Evolutionary conservation across 116 monocot species (phyloP).

Genomic region (Posidonia oceanica): DNA sequence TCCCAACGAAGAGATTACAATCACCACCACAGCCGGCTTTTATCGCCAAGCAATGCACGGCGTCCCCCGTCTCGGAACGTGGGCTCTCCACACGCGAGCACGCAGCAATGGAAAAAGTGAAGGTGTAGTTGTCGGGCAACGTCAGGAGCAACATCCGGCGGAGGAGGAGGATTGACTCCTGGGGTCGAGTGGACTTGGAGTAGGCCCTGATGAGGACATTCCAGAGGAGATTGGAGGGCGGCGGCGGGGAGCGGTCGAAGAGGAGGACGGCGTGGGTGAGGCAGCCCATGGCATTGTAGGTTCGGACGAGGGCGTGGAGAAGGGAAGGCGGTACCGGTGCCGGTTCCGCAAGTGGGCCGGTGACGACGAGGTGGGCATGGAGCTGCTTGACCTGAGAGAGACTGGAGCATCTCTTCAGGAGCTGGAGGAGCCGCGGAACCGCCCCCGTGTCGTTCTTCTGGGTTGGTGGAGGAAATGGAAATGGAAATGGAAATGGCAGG

Average conservation of each 20-base stretch:
- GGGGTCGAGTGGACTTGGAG: conserved; percentile 13
- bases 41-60: conserved; percentile 12
- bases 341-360: not conserved
- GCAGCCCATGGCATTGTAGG: conserved; percentile 10
- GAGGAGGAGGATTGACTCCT: conserved; percentile 20
- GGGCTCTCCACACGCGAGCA: conserved; percentile 12
- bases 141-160: conserved; percentile 16
- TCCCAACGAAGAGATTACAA: conserved; percentile 21
- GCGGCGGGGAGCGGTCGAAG: conserved; percentile 10
- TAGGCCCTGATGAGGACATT: conserved; percentile 32
- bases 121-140: conserved; percentile 33
- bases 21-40: conserved; percentile 8
- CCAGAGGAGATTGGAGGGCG: conserved; percentile 12
- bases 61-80: conserved; percentile 3
- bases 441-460: too few species aligned
- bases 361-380: conserved; percentile 28
- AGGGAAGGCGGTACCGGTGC: not conserved
- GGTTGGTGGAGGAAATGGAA: too few species aligned
- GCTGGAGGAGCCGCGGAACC: not conserved
- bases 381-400: conserved; percentile 14
- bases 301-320: conserved; percentile 19
- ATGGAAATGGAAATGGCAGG: too few species aligned
- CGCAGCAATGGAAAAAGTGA: conserved; percentile 33
- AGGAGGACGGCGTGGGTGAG: conserved; percentile 19
- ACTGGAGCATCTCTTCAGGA: conserved; percentile 1